Conservation (phyloP, 805 yeast genomes). For the Cyberlindnera amylophila region DNA sequence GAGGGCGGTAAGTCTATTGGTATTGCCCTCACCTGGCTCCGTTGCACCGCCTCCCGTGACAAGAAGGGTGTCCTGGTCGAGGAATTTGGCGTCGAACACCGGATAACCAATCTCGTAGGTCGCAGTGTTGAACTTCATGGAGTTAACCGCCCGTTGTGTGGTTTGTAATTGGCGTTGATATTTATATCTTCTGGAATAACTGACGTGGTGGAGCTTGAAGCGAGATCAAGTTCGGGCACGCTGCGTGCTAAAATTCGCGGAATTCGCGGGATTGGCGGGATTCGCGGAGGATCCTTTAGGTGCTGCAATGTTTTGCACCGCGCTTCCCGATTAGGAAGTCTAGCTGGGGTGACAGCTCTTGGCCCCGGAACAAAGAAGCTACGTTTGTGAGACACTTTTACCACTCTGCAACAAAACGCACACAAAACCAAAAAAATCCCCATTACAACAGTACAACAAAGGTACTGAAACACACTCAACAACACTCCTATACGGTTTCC, state of each 20-base stretch:
- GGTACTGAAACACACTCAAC: no score
- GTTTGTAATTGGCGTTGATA: no score
- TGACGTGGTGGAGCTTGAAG: background rate
- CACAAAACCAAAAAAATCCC: no score
- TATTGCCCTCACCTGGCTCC: constrained; percentile 43
- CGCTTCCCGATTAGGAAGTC: constrained; percentile 1
- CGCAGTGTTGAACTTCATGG: constrained; percentile 22
- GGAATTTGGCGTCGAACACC: constrained; percentile 72
- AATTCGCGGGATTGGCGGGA: constrained; percentile 1
- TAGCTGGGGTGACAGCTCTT: background rate
- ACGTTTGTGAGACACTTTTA: background rate
- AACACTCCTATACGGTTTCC: no score
- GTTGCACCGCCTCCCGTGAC: constrained; percentile 71
- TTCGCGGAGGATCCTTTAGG: background rate
- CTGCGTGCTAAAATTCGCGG: background rate
- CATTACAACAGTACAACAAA: no score
- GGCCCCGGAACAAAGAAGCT: no score
- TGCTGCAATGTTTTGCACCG: background rate
- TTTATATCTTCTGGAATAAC: background rate
- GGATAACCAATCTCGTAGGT: constrained; percentile 59
- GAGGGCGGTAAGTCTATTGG: constrained; percentile 78
- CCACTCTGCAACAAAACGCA: background rate
- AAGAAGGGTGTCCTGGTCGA: constrained; percentile 56
- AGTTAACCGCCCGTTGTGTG: constrained; percentile 2
- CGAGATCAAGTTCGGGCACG: no score